phyloP scores from a whole-genome alignment of 352 stramenopile genomes.

The Phytophthora kernoviae region DNA sequence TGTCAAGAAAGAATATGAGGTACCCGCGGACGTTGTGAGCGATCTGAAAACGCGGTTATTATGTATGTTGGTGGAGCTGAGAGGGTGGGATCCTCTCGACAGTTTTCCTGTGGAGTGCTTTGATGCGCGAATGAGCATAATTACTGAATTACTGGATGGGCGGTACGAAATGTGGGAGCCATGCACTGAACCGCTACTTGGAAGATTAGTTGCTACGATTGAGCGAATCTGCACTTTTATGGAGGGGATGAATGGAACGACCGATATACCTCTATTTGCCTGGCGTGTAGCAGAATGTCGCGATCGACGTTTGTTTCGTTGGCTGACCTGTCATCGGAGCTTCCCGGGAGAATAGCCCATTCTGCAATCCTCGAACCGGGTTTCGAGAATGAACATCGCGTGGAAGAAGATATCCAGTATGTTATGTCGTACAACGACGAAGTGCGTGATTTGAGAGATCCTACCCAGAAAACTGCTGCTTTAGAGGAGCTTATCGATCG shows the following conservation, averaged over 20 bases:
- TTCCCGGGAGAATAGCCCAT: background rate
- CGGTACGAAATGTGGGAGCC: constrained; percentile 13
- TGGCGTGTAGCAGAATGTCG: constrained; percentile 19
- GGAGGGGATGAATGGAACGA: constrained; percentile 15
- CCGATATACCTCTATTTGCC: constrained; percentile 18
- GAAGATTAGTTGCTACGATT: constrained; percentile 4
- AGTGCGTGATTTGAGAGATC: background rate
- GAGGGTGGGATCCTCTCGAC: constrained; percentile 1
- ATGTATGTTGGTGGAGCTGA: background rate
- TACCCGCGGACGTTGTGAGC: constrained; percentile 4
- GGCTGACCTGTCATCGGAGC: background rate
- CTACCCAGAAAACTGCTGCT: constrained; percentile 4
- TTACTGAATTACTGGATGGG: constrained; percentile 11
- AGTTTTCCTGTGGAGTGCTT: background rate
- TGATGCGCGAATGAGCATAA: constrained; percentile 1
- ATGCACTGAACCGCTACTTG: constrained; percentile 10
- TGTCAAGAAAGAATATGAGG: constrained; percentile 5
- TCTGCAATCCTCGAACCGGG: constrained; percentile 2
- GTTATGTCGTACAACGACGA: constrained; percentile 9
- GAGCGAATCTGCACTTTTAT: constrained; percentile 11
- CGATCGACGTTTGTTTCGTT: constrained; percentile 7
- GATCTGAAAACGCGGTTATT: background rate
- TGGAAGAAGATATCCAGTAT: constrained; percentile 6
- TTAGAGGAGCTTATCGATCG: constrained; percentile 26
- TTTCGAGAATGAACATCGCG: constrained; percentile 5